Base-by-base conservation (phyloP, 371 early-diverging fungal genomes). In the Mortierella sp. region DNA sequence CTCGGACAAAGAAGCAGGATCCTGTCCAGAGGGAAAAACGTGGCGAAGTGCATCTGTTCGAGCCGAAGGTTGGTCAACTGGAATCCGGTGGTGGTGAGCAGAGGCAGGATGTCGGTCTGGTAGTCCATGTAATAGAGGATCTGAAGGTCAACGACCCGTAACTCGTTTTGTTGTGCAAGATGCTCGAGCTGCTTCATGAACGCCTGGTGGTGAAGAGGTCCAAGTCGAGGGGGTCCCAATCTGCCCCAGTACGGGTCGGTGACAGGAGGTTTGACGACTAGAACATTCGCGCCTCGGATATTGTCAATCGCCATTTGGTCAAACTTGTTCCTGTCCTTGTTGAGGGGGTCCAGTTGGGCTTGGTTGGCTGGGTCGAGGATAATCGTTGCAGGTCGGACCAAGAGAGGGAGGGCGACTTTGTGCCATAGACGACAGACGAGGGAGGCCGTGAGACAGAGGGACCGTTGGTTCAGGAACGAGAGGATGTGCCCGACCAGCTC, bases 1-100 rank as follows among this genome's bases (percentile, higher is more conserved):
- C 38, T 65, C 2, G 65, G 65, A 65, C 65, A 65, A 38, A 65
- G 65, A 32, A 65, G 65, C 35, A 65, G 65, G 38, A 65, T 65
- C 65, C 32, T 35, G 35, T 65, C 65, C 21, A 65, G 38, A 65
- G 65, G 65, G 24, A 65, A 21, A 24, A 32, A 65, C 24, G 38
- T 41, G 0, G 16, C 18, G 38, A 65, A 65, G 8, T 38, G 65
- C 65, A 65, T 38, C 41, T 21, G 35, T 16, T 41, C 6, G 35
- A 65, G 35, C 18, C 1, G 18, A 21, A 65, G 35, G 65, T 7
- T 65, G 21, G 65, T 65, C 35, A 65, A 21, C 21, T 65, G 35
- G 41, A 21, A 18, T 38, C 65, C 65, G 7, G 65, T 65, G 10
- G 21, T 41, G 32, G 38, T 21, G 38, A 65, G 65, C 24, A 65